phyloP scores from a whole-genome alignment of 148 eudicot genomes.

The Arbutus unedo region DNA sequence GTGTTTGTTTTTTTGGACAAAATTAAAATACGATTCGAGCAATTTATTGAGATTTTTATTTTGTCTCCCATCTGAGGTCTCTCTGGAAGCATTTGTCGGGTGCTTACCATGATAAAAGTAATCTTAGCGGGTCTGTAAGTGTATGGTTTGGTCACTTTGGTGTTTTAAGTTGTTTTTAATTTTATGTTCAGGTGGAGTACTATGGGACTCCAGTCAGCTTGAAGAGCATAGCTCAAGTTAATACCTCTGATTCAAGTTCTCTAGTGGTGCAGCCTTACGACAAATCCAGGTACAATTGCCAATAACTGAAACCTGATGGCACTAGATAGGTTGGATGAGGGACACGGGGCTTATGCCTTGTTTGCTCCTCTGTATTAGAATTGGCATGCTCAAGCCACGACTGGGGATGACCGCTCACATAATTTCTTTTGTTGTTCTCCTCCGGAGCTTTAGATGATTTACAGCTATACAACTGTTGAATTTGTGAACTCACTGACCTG shows the following conservation, averaged over 20 bases:
- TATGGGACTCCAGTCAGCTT: conserved; percentile 87
- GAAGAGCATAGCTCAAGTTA: conserved; percentile 94
- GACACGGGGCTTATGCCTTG: background rate
- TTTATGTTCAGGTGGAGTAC: conserved; percentile 70
- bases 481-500: background rate
- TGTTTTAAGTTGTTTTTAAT: conserved; percentile 8
- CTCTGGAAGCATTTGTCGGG: background rate
- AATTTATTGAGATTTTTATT: background rate
- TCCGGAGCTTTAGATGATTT: too few species aligned
- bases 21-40: background rate
- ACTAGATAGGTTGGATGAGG: background rate
- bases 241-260: conserved; percentile 84
- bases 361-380: conserved; percentile 6
- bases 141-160: background rate
- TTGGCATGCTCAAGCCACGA: conserved; percentile 1
- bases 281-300: conserved; percentile 73
- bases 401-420: background rate
- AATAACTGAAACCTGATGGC: conserved; percentile 12
- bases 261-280: conserved; percentile 83
- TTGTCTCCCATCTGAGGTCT: background rate
- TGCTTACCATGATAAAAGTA: background rate
- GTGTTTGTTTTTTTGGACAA: background rate
- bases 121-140: conserved; percentile 2
- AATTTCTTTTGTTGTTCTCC: background rate
- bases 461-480: background rate